A percentile compares a stretch with the other conserved stretches of the same genome.
phyloP scores from a whole-genome alignment of 2,329 filamentous ascomycete species.

The Xylaria sp. region DNA sequence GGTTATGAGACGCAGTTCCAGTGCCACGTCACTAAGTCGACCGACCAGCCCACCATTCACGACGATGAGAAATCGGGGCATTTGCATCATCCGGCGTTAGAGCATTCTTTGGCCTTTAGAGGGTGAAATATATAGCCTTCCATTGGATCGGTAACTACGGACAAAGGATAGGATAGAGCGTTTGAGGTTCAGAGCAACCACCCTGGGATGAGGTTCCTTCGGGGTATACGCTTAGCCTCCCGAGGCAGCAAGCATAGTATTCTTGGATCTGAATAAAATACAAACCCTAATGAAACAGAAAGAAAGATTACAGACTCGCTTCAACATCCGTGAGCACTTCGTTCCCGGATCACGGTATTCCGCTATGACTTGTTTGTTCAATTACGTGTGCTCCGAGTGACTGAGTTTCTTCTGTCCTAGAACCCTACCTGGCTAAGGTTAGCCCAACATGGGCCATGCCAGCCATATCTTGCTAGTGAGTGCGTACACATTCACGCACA shows the following conservation, averaged over 20 bases:
- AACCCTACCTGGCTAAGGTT: not conserved
- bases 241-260: slow-evolving; percentile 9
- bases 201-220: slow-evolving; percentile 6
- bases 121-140: slow-evolving; percentile 9
- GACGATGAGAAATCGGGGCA: slow-evolving; percentile 24
- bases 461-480: slow-evolving; percentile 2
- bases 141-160: slow-evolving; percentile 22
- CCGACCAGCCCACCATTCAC: slow-evolving; percentile 13
- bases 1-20: not conserved
- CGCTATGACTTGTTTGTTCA: slow-evolving; percentile 8
- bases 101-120: slow-evolving; percentile 27
- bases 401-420: not conserved
- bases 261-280: slow-evolving; percentile 1
- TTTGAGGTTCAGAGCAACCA: slow-evolving; percentile 22
- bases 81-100: slow-evolving; percentile 39
- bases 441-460: slow-evolving; percentile 13
- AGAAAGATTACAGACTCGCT: slow-evolving; percentile 9
- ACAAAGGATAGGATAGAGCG: slow-evolving; percentile 33
- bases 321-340: slow-evolving; percentile 7
- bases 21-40: slow-evolving; percentile 11
- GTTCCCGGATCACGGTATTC: not conserved
- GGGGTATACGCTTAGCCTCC: slow-evolving; percentile 13
- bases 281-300: slow-evolving; percentile 16
- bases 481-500: slow-evolving; percentile 11
- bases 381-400: slow-evolving; percentile 1